Evolutionary conservation across 352 stramenopile genomes (phyloP), one percentile per base, ranked within the genome.

Genomic region (Pythium oligandrum): DNA sequence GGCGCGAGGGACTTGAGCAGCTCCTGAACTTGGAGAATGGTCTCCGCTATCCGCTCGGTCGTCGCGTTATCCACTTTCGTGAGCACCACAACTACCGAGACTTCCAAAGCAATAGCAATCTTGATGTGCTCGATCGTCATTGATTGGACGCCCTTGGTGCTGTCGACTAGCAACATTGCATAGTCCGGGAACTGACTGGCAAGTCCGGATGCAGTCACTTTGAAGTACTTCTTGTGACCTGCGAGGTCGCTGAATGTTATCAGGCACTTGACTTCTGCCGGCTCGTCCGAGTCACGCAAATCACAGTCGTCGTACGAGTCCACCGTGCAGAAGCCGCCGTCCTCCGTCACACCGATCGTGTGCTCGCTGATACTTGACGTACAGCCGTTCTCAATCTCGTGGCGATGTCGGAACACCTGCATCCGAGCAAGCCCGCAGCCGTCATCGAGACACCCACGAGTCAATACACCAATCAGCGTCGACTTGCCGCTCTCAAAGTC

Each of bases 331-430:
- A 87, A 88, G 38, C 77, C 70, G 5, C 78, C 77, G n/a, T 90
- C 78, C 0, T 57, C 48, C 45, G 78, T 78, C 34, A 90, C 70
- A 0, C 74, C 78, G 44, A 96, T 78, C 30, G 82, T 90, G 66
- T 96, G 87, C 47, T 96, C 83, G 46, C 79, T 94, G 37, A 97
- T 81, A 70, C 83, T 94, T 9, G 81, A 94, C 8, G 88, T 97
- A 11, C 82, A 76, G 4, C 88, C 88, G 42, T 95, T 90, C 54
- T 95, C 86, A 6, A 97, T 71, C 62, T 97, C 88, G 62, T 97
- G 88, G 31, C 85, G 82, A 56, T 97, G 86, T 31, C 78, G 71
- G 63, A 95, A 95, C 11, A 95, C 85, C 61, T 96, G 83, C 84
- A 96, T 95, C 6, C 88, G 76, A 6, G 85, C 84, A 33, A 96